phyloP scores from a whole-genome alignment of 2,329 filamentous ascomycete genomes.

The Didymella segeticola region DNA sequence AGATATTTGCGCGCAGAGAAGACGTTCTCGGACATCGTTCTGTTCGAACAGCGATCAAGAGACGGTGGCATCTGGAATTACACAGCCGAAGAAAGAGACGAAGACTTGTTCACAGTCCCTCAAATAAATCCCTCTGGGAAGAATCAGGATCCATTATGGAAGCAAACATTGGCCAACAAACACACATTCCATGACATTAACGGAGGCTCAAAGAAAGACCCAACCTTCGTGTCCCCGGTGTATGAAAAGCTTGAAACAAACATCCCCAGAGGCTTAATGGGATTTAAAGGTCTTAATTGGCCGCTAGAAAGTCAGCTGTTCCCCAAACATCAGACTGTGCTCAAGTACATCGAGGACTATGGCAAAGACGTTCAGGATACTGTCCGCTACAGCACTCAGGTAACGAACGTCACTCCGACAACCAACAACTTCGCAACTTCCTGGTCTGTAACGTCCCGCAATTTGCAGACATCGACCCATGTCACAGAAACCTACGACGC shows the following conservation, averaged over 20 bases:
- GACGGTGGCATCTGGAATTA: conserved; percentile 91
- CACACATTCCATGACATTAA: background rate
- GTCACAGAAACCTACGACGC: conserved; percentile 60
- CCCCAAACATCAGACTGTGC: conserved; percentile 73
- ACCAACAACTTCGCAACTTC: conserved; percentile 22
- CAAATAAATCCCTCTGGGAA: conserved; percentile 69
- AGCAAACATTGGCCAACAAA: background rate
- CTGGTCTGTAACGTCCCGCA: conserved; percentile 68
- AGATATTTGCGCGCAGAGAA: conserved; percentile 76
- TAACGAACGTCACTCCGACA: conserved; percentile 63
- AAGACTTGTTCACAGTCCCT: conserved; percentile 63
- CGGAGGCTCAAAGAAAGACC: conserved; percentile 43
- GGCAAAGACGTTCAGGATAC: conserved; percentile 70
- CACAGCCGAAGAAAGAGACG: conserved; percentile 58
- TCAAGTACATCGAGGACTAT: conserved; percentile 76
- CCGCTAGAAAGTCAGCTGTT: conserved; percentile 71
- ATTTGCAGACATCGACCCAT: conserved; percentile 55
- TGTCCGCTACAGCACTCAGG: conserved; percentile 74
- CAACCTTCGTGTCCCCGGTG: conserved; percentile 80
- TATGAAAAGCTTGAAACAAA: conserved; percentile 87
- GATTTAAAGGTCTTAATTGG: conserved; percentile 75
- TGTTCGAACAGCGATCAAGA: conserved; percentile 81
- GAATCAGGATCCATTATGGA: conserved; percentile 68
- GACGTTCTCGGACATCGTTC: conserved; percentile 70
- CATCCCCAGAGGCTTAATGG: conserved; percentile 82